Percentiles rank a stretch among this genome's conserved stretches.
phyloP scores from a whole-genome alignment of 1,284 basidiomycete genomes.

The Apiotrichum sp. region DNA sequence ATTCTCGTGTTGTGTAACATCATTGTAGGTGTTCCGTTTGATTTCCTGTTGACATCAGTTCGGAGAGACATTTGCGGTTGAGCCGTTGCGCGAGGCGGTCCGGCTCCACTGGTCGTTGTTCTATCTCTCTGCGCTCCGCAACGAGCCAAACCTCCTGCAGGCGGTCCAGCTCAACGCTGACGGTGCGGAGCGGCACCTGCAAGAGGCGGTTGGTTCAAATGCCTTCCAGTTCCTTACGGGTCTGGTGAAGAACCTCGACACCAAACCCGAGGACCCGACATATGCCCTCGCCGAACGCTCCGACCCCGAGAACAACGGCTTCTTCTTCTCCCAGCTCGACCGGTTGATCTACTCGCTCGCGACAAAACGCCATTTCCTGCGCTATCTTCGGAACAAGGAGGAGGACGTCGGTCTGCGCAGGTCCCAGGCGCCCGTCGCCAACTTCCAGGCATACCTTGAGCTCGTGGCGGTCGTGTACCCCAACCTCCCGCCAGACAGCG shows the following conservation, averaged over 20 bases:
- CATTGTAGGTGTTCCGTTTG: constrained; percentile 2
- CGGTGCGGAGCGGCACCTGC: constrained; percentile 71
- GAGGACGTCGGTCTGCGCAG: constrained; percentile 64
- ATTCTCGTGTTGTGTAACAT: constrained; percentile 32
- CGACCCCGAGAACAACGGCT: constrained; percentile 32
- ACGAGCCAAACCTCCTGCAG: constrained; percentile 56
- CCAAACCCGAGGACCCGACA: constrained; percentile 51
- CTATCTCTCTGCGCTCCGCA: constrained; percentile 65
- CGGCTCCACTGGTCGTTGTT: constrained; percentile 83
- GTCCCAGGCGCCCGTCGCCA: constrained; percentile 49
- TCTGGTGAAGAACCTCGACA: constrained; percentile 38
- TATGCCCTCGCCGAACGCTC: constrained; percentile 63
- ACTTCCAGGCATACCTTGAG: constrained; percentile 75
- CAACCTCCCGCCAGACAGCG: constrained; percentile 65
- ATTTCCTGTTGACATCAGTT: constrained; percentile 18
- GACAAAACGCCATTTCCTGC: constrained; percentile 75
- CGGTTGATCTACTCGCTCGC: constrained; percentile 66
- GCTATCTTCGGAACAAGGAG: constrained; percentile 83
- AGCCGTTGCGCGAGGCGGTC: constrained; percentile 68
- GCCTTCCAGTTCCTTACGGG: constrained; percentile 67
- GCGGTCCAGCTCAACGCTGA: constrained; percentile 64
- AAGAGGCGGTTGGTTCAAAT: constrained; percentile 73
- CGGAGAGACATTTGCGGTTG: constrained; percentile 59
- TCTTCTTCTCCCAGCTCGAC: constrained; percentile 64
- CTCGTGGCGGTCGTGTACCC: constrained; percentile 77